Conservation (phyloP, 768 basidiomycete species). For the Sistotremastrum suecicum region DNA sequence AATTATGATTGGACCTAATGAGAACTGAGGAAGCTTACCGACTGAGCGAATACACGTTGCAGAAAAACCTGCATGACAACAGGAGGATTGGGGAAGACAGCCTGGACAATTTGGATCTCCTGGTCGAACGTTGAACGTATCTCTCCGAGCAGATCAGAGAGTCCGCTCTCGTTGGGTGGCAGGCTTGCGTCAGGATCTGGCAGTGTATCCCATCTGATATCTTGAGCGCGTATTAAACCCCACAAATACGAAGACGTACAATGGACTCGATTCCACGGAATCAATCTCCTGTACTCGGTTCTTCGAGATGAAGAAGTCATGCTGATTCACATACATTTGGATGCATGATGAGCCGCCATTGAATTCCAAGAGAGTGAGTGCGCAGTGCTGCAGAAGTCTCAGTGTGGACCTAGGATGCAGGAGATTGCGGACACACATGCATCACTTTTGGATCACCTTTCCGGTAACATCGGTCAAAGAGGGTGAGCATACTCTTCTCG, state of each 20-base stretch:
- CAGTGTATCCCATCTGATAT: constrained; percentile 61
- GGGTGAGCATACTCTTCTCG: constrained; percentile 93
- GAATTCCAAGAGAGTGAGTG: constrained; percentile 91
- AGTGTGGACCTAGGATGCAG: constrained; percentile 3
- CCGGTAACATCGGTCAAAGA: constrained; percentile 92
- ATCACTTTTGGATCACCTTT: constrained; percentile 99
- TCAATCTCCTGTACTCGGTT: constrained; percentile 66
- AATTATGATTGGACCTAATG: neutral
- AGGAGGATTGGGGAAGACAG: constrained; percentile 93
- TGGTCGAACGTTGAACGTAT: constrained; percentile 86
- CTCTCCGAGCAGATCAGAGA: constrained; percentile 70
- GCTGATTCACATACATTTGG: constrained; percentile 98
- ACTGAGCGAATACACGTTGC: constrained; percentile 95
- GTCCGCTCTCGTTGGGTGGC: constrained; percentile 67
- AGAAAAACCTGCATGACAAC: constrained; percentile 97
- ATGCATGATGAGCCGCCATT: constrained; percentile 96
- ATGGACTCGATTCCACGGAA: constrained; percentile 36
- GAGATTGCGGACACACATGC: constrained; percentile 46
- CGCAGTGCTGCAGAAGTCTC: constrained; percentile 71
- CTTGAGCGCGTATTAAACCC: neutral
- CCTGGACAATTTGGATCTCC: constrained; percentile 95
- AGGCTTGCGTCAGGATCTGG: constrained; percentile 67
- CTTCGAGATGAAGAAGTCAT: constrained; percentile 89
- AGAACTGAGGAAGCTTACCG: constrained; percentile 36
- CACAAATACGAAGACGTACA: constrained; percentile 25